phyloP scores from a whole-genome alignment of 163 green algal species.

The Scenedesmus sp. region DNA sequence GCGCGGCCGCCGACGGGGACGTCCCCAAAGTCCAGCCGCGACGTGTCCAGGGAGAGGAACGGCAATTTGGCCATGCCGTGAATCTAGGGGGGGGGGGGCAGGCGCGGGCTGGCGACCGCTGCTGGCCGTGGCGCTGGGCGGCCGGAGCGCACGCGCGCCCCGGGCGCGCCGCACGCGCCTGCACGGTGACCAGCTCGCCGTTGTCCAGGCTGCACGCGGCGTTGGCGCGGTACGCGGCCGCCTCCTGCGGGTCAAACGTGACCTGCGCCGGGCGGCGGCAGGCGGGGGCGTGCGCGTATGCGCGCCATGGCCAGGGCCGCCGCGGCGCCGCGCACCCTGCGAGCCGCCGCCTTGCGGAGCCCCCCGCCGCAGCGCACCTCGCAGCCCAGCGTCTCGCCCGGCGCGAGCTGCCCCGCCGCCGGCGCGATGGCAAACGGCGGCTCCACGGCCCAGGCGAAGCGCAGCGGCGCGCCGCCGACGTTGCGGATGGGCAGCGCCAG shows the following conservation, averaged over 20 bases:
- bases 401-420: constrained; percentile 48
- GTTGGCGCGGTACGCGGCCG: constrained; percentile 58
- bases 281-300: no score
- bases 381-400: constrained; percentile 53
- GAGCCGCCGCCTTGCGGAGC: no score
- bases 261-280: no score
- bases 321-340: no score
- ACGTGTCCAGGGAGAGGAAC: constrained; percentile 66
- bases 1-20: constrained; percentile 66
- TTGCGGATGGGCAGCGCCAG: constrained; percentile 59
- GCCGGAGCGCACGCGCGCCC: no score
- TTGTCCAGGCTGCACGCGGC: constrained; percentile 61
- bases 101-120: no score
- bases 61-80: constrained; percentile 81
- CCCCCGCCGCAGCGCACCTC: constrained; percentile 36
- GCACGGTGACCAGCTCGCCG: constrained; percentile 50
- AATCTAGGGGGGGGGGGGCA: no score
- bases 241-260: constrained; percentile 67
- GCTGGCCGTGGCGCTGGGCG: no score
- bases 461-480: constrained; percentile 62
- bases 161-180: constrained; percentile 50
- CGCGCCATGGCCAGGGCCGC: no score
- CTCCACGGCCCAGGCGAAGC: constrained; percentile 64
- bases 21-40: constrained; percentile 65
- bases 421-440: constrained; percentile 68